Evolutionary conservation across 1,139 yeast genomes (phyloP).

Genomic region (Dujonia santamariae): DNA sequence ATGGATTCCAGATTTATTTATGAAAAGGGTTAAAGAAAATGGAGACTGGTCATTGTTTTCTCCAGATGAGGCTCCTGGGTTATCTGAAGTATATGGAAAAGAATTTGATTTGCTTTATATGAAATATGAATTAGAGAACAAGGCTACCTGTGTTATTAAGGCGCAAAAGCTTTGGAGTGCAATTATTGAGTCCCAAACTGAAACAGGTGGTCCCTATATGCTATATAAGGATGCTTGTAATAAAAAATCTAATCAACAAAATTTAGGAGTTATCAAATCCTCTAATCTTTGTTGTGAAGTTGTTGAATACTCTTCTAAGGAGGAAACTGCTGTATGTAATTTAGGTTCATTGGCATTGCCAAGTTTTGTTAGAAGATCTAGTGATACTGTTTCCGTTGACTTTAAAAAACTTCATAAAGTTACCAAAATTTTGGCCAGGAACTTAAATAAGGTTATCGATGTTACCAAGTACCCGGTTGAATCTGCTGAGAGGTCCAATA

Average conservation of each 20-base stretch:
- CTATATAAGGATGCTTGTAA: slow-evolving; percentile 58
- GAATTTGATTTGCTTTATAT: slow-evolving; percentile 45
- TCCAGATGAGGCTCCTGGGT: slow-evolving; percentile 52
- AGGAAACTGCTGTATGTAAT: slow-evolving; percentile 58
- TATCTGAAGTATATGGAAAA: slow-evolving; percentile 48
- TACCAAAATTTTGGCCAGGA: slow-evolving; percentile 69
- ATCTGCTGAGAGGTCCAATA: slow-evolving; percentile 66
- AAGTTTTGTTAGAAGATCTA: slow-evolving; percentile 36
- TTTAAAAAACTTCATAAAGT: slow-evolving; percentile 69
- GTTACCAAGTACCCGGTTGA: slow-evolving; percentile 75
- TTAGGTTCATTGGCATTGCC: slow-evolving; percentile 55
- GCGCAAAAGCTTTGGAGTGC: slow-evolving; percentile 57
- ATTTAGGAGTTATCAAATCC: slow-evolving; percentile 54
- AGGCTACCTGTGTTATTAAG: slow-evolving; percentile 33
- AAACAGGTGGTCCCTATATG: slow-evolving; percentile 60
- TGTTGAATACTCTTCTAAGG: slow-evolving; percentile 51
- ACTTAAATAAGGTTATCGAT: slow-evolving; percentile 76
- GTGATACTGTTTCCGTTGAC: slow-evolving; percentile 51
- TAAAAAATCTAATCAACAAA: slow-evolving; percentile 50
- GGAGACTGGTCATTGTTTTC: slow-evolving; percentile 55
- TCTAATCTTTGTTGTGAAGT: slow-evolving; percentile 60
- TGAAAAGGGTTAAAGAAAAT: slow-evolving; percentile 49
- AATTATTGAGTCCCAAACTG: slow-evolving; percentile 54
- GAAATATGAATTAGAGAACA: slow-evolving; percentile 43
- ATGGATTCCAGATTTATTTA: slow-evolving; percentile 60